A percentile compares a stretch with the other conserved stretches of the same genome.
phyloP scores from a whole-genome alignment of 2,329 filamentous ascomycete species.

The Aspergillus transmontanensis region DNA sequence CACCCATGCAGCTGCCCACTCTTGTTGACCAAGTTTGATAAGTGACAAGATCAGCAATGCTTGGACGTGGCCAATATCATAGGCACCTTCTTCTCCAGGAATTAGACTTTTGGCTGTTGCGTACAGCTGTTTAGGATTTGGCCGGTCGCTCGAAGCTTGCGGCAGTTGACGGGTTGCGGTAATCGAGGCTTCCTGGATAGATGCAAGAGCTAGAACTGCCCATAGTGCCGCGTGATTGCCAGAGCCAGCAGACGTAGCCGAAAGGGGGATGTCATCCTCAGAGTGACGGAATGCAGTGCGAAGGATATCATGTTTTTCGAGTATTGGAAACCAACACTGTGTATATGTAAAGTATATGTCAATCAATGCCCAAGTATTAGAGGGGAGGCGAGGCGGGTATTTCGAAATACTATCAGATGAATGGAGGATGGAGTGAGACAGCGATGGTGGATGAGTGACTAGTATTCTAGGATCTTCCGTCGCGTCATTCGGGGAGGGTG shows the following conservation, averaged over 20 bases:
- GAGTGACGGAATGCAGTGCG: constrained; percentile 48
- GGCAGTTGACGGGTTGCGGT: constrained; percentile 24
- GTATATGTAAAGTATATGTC: constrained; percentile 76
- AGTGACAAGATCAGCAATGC: constrained; percentile 63
- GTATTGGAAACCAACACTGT: constrained; percentile 74
- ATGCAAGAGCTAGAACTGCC: constrained; percentile 61
- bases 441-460: background rate
- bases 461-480: background rate
- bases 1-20: constrained; percentile 64
- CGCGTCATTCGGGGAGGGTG: constrained; percentile 8
- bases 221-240: constrained; percentile 61
- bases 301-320: constrained; percentile 66
- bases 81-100: constrained; percentile 52
- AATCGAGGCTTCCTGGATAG: constrained; percentile 54
- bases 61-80: constrained; percentile 56
- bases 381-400: constrained; percentile 55
- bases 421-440: background rate
- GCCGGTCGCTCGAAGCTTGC: constrained; percentile 15
- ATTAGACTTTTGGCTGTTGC: constrained; percentile 38
- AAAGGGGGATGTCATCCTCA: constrained; percentile 29
- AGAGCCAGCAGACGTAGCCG: constrained; percentile 36
- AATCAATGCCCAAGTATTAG: constrained; percentile 55
- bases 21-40: constrained; percentile 62
- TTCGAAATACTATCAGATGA: background rate
- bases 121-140: constrained; percentile 49